Percentiles rank a stretch among this genome's conserved stretches.
These are phyloP conservation scores for Exophiala lecanii-corni DNA, from an alignment of 2,329 filamentous ascomycete genomes.

Conservation along the genomic window DNA sequence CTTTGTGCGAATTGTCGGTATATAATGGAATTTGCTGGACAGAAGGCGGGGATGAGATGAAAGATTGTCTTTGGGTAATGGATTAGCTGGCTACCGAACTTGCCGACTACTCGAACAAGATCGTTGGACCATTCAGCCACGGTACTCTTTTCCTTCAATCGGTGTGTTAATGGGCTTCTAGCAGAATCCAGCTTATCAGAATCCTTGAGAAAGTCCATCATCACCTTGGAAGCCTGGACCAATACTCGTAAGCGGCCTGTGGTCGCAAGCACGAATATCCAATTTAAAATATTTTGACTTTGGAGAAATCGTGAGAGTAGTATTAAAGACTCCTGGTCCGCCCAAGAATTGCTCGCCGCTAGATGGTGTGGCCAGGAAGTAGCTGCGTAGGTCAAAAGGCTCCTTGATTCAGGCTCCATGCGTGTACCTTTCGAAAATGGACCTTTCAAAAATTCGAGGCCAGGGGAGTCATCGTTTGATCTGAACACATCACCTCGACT, in stretches of 20 bases:
- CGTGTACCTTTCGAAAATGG: neutral
- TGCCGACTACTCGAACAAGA: conserved; percentile 34
- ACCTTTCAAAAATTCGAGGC: neutral
- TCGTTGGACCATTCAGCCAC: conserved; percentile 34
- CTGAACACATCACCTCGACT: no score
- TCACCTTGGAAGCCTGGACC: conserved; percentile 27
- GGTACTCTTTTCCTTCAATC: conserved; percentile 22
- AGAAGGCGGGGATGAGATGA: conserved; percentile 38
- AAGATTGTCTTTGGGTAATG: conserved; percentile 34
- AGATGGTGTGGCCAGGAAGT: conserved; percentile 24
- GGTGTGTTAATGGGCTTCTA: conserved; percentile 14
- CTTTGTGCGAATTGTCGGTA: conserved; percentile 31
- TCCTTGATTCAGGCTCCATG: no score
- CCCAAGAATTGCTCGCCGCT: neutral
- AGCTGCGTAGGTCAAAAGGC: conserved; percentile 19
- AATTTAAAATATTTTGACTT: conserved; percentile 28
- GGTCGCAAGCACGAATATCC: conserved; percentile 32
- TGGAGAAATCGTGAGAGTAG: conserved; percentile 15
- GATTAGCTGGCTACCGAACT: conserved; percentile 31
- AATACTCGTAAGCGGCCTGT: conserved; percentile 27
- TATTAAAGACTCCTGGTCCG: conserved; percentile 4
- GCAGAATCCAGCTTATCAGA: conserved; percentile 19
- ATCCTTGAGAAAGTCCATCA: conserved; percentile 17
- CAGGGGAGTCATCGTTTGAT: no score
- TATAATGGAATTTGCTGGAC: conserved; percentile 34